Percentiles rank a stretch among this genome's conserved stretches.
Conservation (phyloP, 228 moss, liverwort and hornwort species). For the Sphagnum magellanicum region DNA sequence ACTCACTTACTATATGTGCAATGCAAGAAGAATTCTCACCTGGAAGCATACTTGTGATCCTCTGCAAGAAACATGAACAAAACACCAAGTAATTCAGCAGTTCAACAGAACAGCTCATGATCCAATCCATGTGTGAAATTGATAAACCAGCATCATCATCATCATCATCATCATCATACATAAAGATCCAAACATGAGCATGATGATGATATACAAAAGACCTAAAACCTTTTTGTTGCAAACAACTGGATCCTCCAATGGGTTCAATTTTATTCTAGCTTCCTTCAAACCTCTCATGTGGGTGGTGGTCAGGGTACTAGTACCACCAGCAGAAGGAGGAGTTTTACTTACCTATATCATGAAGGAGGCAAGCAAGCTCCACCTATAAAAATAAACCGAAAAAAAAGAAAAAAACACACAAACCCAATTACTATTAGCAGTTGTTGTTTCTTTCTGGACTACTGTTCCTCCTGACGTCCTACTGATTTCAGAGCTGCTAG, state of each 20-base stretch:
- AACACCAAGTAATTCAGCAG: not conserved
- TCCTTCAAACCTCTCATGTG: not conserved
- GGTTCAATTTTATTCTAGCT: not conserved
- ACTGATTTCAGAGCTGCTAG: not conserved
- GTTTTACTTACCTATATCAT: conserved; percentile 65
- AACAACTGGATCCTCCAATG: not conserved
- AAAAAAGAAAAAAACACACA: not conserved
- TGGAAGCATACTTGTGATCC: conserved; percentile 84
- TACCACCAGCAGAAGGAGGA: no score
- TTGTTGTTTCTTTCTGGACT: no score
- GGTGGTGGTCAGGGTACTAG: no score
- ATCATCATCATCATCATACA: no score
- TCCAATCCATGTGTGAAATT: not conserved
- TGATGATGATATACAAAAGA: no score
- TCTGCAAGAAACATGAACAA: conserved; percentile 46
- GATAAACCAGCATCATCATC: no score
- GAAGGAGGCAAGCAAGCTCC: conserved; percentile 89
- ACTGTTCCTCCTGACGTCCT: not conserved
- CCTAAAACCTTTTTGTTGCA: not conserved
- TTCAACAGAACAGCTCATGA: not conserved
- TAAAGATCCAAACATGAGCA: no score
- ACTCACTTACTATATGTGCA: no score
- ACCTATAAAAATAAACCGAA: conserved; percentile 38
- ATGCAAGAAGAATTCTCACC: conserved; percentile 24
- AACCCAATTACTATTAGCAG: not conserved